Evolutionary conservation across 345 rosid genomes (phyloP).

Genomic region (Eutrema heterophyllum): DNA sequence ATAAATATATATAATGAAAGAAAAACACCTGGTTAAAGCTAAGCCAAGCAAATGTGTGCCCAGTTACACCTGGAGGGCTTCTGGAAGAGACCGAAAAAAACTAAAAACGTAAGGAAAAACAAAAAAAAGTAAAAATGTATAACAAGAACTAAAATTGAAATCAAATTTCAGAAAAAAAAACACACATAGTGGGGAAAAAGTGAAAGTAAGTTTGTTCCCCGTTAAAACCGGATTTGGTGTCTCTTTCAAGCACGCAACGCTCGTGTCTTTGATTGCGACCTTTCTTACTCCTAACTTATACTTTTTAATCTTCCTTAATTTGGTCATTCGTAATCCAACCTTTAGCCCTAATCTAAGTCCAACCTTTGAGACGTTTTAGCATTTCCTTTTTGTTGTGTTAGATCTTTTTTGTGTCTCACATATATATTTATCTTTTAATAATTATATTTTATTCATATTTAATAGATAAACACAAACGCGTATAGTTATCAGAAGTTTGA

Average conservation of each 20-base stretch:
- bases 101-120: not conserved
- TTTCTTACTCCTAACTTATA: not conserved
- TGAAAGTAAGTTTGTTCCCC: constrained; percentile 15
- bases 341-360: constrained; percentile 3
- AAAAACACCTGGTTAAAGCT: constrained; percentile 24
- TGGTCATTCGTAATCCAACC: not conserved
- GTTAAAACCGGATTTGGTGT: constrained; percentile 16
- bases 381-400: not conserved
- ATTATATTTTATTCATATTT: no score
- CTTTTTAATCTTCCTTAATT: not conserved
- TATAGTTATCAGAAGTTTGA: not conserved
- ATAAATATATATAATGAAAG: not conserved
- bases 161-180: not conserved
- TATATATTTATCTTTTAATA: not conserved
- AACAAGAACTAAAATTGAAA: not conserved
- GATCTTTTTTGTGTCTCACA: not conserved
- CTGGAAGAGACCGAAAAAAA: constrained; percentile 18
- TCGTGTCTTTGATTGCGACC: constrained; percentile 22
- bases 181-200: not conserved
- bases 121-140: not conserved
- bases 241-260: constrained; percentile 26
- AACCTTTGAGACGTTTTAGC: not conserved
- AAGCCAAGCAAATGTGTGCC: constrained; percentile 20
- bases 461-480: no score
- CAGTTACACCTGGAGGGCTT: constrained; percentile 27